Base-by-base conservation (phyloP, 1,139 yeast genomes). In the Saccharomyces pastorianus region DNA sequence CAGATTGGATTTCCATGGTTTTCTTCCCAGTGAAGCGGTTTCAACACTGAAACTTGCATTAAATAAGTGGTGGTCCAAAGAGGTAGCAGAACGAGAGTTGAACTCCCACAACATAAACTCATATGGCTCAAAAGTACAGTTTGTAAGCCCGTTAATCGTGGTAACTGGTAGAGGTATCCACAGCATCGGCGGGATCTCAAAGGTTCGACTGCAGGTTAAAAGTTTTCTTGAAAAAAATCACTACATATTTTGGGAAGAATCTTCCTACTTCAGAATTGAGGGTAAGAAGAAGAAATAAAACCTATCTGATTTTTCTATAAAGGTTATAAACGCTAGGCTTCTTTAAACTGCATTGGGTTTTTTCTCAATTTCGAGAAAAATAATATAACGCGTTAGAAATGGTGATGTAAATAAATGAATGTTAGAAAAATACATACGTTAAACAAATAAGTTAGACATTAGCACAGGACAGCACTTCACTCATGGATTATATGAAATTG, bases 101-200 rank as follows among this genome's bases (percentile, higher is more conserved):
- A 69, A 73, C 28, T 80, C 81, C 2, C 69, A 67, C 17, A 64
- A 70, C 8, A 63, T 68, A 41, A 71, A 64, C 53, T 74, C 2
- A 51, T 38, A 38, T 8, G 44, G 44, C 25, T 57, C 31, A 66
- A 57, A 60, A 20, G 65, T 56, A 6, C 42, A 53, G n/a, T 59
- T 74, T 64, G 74, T 76, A 0, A 69, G 66, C 1, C 75, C 76
- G 0, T 61, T 82, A 13, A 61, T 59, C 2, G 66, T 83, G 0
- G 68, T 83, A 2, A 82, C 88, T 0, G 89, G 89, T 0, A 66
- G 86, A 56, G 89, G 89, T 0, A 62, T 82, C 11, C 89, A 84
- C 65, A 82, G 87, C 34, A 68, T 61, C 1, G 78, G 77, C 13
- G 85, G 85, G 0, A 65, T 71, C 1, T 72, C 83, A 0, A 75